Evolutionary conservation across 2,329 filamentous ascomycete genomes (phyloP).

Genomic region (Trichothecium roseum): DNA sequence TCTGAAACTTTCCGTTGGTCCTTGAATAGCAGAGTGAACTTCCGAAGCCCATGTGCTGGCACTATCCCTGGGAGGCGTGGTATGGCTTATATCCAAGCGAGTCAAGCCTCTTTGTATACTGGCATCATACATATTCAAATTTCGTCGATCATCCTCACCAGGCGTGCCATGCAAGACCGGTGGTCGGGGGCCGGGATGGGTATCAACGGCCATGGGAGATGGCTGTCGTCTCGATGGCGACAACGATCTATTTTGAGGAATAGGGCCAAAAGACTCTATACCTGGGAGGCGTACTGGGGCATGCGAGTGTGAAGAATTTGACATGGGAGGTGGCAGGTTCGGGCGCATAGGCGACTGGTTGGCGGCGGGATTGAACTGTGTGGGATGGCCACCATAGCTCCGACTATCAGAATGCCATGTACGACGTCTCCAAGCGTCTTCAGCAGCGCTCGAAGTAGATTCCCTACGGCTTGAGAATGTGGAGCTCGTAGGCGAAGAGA

Average conservation of each 20-base stretch:
- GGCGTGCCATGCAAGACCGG: slow-evolving; percentile 18
- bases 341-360: slow-evolving; percentile 53
- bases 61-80: slow-evolving; percentile 38
- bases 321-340: slow-evolving; percentile 40
- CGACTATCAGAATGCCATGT: slow-evolving; percentile 84
- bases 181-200: slow-evolving; percentile 26
- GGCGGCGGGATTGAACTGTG: slow-evolving; percentile 67
- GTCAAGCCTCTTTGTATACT: slow-evolving; percentile 56
- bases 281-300: slow-evolving; percentile 65
- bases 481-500: slow-evolving; percentile 56
- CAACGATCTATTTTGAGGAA: background rate
- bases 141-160: slow-evolving; percentile 33
- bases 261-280: slow-evolving; percentile 83
- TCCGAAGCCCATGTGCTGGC: slow-evolving; percentile 48
- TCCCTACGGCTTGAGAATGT: slow-evolving; percentile 52
- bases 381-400: slow-evolving; percentile 51
- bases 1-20: slow-evolving; percentile 41
- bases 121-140: slow-evolving; percentile 52
- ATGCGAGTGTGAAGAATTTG: slow-evolving; percentile 38
- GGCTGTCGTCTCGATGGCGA: slow-evolving; percentile 33
- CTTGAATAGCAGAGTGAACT: slow-evolving; percentile 42
- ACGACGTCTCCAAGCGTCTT: slow-evolving; percentile 70
- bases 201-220: slow-evolving; percentile 72
- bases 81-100: slow-evolving; percentile 52
- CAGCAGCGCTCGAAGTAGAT: slow-evolving; percentile 48